These are phyloP conservation scores for Prosopis cineraria DNA, from an alignment of 306 rosid genomes.

Conservation along the genomic window DNA sequence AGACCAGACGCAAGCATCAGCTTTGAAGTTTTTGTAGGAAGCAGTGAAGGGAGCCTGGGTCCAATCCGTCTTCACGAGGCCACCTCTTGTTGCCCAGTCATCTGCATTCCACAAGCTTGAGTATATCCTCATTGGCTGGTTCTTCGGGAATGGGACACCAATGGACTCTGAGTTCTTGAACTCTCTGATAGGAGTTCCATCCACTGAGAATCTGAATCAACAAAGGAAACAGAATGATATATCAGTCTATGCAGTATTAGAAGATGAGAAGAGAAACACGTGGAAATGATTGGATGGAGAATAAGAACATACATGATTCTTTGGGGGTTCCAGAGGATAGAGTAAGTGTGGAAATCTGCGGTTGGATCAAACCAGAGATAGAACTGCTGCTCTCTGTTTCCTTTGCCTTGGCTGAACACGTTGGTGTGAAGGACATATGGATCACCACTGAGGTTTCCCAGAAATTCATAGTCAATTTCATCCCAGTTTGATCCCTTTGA, in stretches of 20 bases:
- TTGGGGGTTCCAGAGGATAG: conserved; percentile 13
- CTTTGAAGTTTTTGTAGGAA: conserved; percentile 10
- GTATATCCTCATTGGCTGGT: conserved; percentile 2
- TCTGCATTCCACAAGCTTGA: conserved; percentile 2
- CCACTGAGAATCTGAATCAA: conserved; percentile 4
- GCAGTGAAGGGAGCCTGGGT: neutral
- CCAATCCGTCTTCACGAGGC: neutral
- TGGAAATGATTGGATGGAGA: neutral
- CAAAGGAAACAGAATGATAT: neutral
- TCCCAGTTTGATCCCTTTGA: conserved; percentile 48
- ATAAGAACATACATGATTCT: neutral
- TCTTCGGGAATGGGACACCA: neutral
- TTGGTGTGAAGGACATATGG: conserved; percentile 56
- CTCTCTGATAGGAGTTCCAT: conserved; percentile 10
- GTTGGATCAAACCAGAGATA: conserved; percentile 61
- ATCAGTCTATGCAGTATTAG: neutral
- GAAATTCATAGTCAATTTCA: conserved; percentile 56
- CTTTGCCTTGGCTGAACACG: conserved; percentile 36
- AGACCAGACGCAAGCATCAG: neutral
- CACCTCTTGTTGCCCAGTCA: neutral
- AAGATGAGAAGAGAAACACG: neutral
- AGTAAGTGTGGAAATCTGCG: conserved; percentile 49
- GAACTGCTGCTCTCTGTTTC: conserved; percentile 61
- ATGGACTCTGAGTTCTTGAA: neutral
- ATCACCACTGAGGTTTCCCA: conserved; percentile 55